Evolutionary conservation across 441 rosid genomes (phyloP), one percentile per base, ranked within the genome.

Genomic region (Arabidopsis lyrata): DNA sequence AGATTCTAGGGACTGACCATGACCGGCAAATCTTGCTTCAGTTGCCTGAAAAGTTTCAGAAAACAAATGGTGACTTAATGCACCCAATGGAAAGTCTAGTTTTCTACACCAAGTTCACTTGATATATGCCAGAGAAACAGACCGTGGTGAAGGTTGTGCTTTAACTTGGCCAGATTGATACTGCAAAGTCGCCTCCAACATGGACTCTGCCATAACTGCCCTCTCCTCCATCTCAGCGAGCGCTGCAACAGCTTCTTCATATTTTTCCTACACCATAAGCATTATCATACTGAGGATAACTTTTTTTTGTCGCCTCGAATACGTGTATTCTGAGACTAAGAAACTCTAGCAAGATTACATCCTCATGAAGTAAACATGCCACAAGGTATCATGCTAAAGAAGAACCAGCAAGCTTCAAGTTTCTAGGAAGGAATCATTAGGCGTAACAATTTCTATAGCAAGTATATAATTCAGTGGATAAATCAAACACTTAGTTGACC

Each of bases 171-270:
- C 91, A 65, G 96, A 87, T 69, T 95, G 99, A 80, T 87, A 95
- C 74, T 91, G 95, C 82, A 93, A 82, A 67, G 98, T 87, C 34
- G 97, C 98, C 86, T 93, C 95, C 86, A 93, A 77, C 96, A 90
- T 87, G 44, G 95, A 96, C 80, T 93, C 99, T 74, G 99, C 99
- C 94, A 93, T 91, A 55, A 93, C 90, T 35, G 81, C 94, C 80
- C 96, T 86, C 84, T 91, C 88, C 87, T 96, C 97, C 97, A 90
- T 96, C 80, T 87, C 93, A 74, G 88, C 87, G 29, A 96, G 87
- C 24, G 85, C 82, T 74, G 86, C 86, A 57, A 82, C 57, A 22
- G 94, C 89, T 65, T 88, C 90, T 81, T 91, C 97, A 65, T 91
- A 90, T 72, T 91, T 95, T 56, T 88, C 97, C 99, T 95, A 86